Base-by-base conservation (phyloP, 352 stramenopile genomes). In the Pythium rhizo-oryzae region DNA sequence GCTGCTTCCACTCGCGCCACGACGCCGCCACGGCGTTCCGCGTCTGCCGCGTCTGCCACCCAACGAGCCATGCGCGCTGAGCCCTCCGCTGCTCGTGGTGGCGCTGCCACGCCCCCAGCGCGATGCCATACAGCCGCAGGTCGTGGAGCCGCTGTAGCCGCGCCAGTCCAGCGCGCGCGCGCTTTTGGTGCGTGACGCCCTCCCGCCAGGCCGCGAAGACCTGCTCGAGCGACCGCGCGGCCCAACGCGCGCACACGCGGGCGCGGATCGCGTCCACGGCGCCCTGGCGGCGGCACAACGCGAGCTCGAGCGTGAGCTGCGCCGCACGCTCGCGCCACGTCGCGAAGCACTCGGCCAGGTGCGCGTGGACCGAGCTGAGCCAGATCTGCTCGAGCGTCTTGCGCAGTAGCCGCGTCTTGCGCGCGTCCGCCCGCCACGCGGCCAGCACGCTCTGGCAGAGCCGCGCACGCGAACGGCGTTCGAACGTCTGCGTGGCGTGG, bases 311-410 rank as follows among this genome's bases (percentile, higher is more conserved):
- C 13, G 28, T 21, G 37, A 19, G 67, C 52, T 23, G 64, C 61
- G 0, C 46, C 41, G 35, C 60, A 46, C 47, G 25, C 11, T 30
- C 59, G 9, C 13, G 41, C 83, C 83, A 91, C 23, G 59, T 64
- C 1, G 6, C 44, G 47, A 90, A 86, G n/a, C 72, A 61, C 12
- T 79, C 35, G 33, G 55, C 53, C 63, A 89, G 62, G 21, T 71
- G 72, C 0, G 55, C 43, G 43, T 79, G 74, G 1, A 88, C 67
- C n/a, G 79, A 80, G 2, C 41, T 54, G 8, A 86, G 33, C 74
- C 75, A 82, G 21, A 87, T 78, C 43, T 70, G 60, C 28, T 80
- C 69, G 0, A 84, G 30, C 9, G 67, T 80, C 18, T 62, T 69
- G 8, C 78, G 62, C 2, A 91, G 59, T 3, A 87, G 68, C 7